Percentiles rank a stretch among this genome's conserved stretches.
phyloP scores from a whole-genome alignment of 371 early-diverging fungal species.

The Apophysomyces elegans region DNA sequence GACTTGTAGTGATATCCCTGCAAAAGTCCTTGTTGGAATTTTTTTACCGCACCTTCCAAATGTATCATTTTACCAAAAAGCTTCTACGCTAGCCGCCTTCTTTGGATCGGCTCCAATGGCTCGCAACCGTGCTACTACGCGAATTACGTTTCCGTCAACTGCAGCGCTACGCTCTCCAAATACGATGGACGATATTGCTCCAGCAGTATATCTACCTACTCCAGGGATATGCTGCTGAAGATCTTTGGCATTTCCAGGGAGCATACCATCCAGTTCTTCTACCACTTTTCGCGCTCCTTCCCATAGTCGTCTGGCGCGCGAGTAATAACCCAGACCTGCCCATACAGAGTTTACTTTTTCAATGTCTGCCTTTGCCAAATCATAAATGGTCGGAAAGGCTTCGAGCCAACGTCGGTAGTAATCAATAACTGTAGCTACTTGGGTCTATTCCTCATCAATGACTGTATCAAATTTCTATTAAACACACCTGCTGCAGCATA shows the following conservation, averaged over 20 bases:
- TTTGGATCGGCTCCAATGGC: constrained; percentile 79
- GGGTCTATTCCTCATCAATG: constrained; percentile 47
- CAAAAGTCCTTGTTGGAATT: background rate
- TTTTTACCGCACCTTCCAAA: background rate
- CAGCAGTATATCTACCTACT: constrained; percentile 70
- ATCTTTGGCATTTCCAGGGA: constrained; percentile 62
- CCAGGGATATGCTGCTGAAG: constrained; percentile 75
- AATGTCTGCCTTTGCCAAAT: constrained; percentile 68
- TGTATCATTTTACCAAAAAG: constrained; percentile 58
- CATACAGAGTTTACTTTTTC: constrained; percentile 77
- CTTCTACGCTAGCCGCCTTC: constrained; percentile 55
- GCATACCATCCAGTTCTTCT: constrained; percentile 53
- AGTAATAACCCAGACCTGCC: constrained; percentile 88
- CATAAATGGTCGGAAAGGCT: constrained; percentile 75
- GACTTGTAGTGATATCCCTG: constrained; percentile 63
- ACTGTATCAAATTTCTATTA: background rate
- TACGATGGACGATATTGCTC: constrained; percentile 79
- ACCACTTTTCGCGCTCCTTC: constrained; percentile 74
- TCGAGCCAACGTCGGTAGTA: constrained; percentile 81
- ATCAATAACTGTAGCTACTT: constrained; percentile 75
- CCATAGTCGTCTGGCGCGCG: constrained; percentile 73
- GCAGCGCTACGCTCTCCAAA: constrained; percentile 65
- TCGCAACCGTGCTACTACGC: constrained; percentile 71
- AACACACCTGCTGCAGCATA: constrained; percentile 77
- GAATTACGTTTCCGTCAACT: constrained; percentile 86